Percentiles rank a stretch among this genome's conserved stretches.
These are phyloP conservation scores for Exidia glandulosa DNA, from an alignment of 768 basidiomycete species.

Conservation along the genomic window DNA sequence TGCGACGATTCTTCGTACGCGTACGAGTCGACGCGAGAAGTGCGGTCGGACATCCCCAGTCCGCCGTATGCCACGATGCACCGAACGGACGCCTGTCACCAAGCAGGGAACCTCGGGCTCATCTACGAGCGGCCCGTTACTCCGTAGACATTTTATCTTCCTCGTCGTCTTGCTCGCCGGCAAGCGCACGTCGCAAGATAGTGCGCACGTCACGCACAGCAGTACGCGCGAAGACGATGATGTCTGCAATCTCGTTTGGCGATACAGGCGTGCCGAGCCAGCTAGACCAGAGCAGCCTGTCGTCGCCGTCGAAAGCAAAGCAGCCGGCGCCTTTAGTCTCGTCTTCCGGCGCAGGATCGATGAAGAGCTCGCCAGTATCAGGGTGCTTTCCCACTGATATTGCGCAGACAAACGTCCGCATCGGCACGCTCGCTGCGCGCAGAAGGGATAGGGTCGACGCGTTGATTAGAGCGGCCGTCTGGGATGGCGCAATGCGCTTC, in stretches of 20 bases:
- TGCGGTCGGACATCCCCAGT: no score
- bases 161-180: neutral
- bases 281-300: neutral
- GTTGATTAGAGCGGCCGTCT: conserved; percentile 60
- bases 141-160: neutral
- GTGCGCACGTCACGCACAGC: neutral
- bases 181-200: neutral
- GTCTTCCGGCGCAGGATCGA: conserved; percentile 44
- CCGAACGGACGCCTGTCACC: no score
- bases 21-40: no score
- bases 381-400: conserved; percentile 39
- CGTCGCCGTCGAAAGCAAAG: conserved; percentile 43
- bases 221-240: neutral
- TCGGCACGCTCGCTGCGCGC: conserved; percentile 57
- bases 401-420: conserved; percentile 67
- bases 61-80: no score
- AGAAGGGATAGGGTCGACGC: conserved; percentile 58
- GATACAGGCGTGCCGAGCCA: neutral
- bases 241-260: neutral
- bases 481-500: conserved; percentile 20
- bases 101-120: no score
- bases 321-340: conserved; percentile 39
- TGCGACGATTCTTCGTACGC: no score
- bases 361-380: conserved; percentile 22
- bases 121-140: no score